Base-by-base conservation (phyloP, 805 yeast species). In the Torulaspora franciscae region DNA sequence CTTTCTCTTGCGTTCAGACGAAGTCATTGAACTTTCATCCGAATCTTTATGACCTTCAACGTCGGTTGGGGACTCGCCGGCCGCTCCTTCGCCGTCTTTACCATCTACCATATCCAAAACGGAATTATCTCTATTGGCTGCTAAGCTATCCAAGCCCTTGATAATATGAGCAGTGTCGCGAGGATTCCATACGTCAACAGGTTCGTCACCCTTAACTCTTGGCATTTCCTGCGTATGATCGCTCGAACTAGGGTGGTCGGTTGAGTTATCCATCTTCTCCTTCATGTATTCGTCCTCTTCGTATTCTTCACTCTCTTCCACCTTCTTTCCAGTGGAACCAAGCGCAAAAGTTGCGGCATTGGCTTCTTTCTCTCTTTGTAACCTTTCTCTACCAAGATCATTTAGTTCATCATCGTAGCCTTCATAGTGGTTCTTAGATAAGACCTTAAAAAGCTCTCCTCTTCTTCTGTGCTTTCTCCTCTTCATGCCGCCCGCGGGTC, bases 401-500 rank as follows among this genome's bases (percentile, higher is more conserved):
- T 61, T 61, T 17, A 59, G 51, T 37, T 61, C 65, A 13, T 56
- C 64, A 44, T 56, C 57, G 23, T 57, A 51, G 8, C 51, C 52
- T 7, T 48, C 53, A 36, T 49, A 32, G 41, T 54, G 33, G 33
- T 46, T 50, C 44, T 35, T 61, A 36, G 47, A 55, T 45, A 43
- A 26, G 4, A 26, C 49, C n/a, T 33, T 36, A 22, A 48, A 41
- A 55, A 35, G 46, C 54, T 54, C 68, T 64, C 57, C 59, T 64
- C 52, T 54, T 45, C 57, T 53, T 53, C 56, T 57, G 55, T 59
- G 64, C 46, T 48, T 73, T 53, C 77, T 74, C 57, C 82, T 71
- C 49, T 70, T 76, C 60, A 84, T 82, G 24, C 89, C 89, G 37
- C 91, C 91, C 2, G 84, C 84, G 7, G 88, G 89, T 51, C 79